Evolutionary conservation across 2,329 filamentous ascomycete genomes (phyloP).

Genomic region (Scytalidium lignicola): DNA sequence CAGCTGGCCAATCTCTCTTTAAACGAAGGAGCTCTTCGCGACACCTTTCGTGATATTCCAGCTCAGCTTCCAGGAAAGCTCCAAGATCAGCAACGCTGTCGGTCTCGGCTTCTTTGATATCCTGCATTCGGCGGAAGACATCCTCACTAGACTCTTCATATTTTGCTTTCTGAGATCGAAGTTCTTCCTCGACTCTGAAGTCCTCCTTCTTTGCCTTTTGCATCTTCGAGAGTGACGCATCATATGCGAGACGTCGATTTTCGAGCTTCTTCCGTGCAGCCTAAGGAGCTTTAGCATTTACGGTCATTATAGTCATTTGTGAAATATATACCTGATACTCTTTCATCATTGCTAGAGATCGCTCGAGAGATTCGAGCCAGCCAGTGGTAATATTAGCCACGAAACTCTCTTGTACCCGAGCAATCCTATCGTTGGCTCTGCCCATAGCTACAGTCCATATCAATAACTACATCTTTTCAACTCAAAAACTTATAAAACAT

Average conservation of each 20-base stretch:
- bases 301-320: background rate
- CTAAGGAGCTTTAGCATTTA: conserved; percentile 33
- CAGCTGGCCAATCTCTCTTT: conserved; percentile 64
- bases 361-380: conserved; percentile 90
- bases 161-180: conserved; percentile 86
- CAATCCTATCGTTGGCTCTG: conserved; percentile 81
- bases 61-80: conserved; percentile 79
- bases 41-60: conserved; percentile 88
- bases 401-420: conserved; percentile 79
- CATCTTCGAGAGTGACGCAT: conserved; percentile 84
- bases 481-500: conserved; percentile 28
- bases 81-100: conserved; percentile 78
- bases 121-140: conserved; percentile 86
- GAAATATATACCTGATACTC: conserved; percentile 74
- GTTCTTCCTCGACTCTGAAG: conserved; percentile 87
- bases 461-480: conserved; percentile 8
- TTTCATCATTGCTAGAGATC: conserved; percentile 90
- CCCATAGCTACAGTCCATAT: conserved; percentile 57
- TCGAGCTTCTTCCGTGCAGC: conserved; percentile 91
- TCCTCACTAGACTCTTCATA: conserved; percentile 95
- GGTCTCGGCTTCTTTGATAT: conserved; percentile 86
- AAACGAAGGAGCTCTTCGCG: conserved; percentile 72
- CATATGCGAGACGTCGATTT: conserved; percentile 80
- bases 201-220: conserved; percentile 93
- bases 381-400: conserved; percentile 69